Evolutionary conservation across 2,329 filamentous ascomycete species (phyloP).

Genomic region (Microdochium nivale): DNA sequence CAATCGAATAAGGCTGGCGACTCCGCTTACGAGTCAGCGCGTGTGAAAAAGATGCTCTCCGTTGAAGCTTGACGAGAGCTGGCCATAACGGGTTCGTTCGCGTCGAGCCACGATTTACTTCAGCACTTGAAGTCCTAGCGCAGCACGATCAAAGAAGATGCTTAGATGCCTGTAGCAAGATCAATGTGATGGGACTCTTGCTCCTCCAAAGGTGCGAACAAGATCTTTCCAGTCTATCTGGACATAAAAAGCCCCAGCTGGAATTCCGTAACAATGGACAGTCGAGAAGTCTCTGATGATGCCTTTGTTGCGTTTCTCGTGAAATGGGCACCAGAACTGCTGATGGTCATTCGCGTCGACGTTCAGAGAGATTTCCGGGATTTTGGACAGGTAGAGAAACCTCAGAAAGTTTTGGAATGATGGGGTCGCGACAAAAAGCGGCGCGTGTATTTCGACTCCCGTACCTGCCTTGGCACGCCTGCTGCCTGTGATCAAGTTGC

Average conservation of each 20-base stretch:
- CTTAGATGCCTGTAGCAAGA: background rate
- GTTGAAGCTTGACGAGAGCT: too few species aligned
- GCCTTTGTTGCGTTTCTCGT: conserved; percentile 2
- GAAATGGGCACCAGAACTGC: conserved; percentile 17
- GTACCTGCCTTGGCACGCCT: background rate
- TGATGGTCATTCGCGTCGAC: conserved; percentile 13
- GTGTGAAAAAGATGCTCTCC: too few species aligned
- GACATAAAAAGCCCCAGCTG: background rate
- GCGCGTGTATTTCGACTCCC: conserved; percentile 7
- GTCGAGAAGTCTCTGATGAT: background rate
- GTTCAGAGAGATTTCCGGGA: conserved; percentile 8
- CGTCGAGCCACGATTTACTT: too few species aligned
- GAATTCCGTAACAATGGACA: background rate
- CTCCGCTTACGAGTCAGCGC: too few species aligned
- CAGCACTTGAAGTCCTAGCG: too few species aligned
- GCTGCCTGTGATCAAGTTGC: background rate
- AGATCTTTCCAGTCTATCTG: background rate
- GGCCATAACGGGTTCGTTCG: too few species aligned
- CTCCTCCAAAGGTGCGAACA: background rate
- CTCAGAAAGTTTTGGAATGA: conserved; percentile 18
- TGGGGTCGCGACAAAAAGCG: conserved; percentile 11
- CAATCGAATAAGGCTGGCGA: too few species aligned
- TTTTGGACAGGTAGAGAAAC: conserved; percentile 10
- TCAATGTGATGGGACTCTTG: background rate
- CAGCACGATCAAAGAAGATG: too few species aligned